A percentile compares a stretch with the other conserved stretches of the same genome.
Evolutionary conservation across 306 rosid genomes (phyloP).

Genomic region (Cicer judaicum): DNA sequence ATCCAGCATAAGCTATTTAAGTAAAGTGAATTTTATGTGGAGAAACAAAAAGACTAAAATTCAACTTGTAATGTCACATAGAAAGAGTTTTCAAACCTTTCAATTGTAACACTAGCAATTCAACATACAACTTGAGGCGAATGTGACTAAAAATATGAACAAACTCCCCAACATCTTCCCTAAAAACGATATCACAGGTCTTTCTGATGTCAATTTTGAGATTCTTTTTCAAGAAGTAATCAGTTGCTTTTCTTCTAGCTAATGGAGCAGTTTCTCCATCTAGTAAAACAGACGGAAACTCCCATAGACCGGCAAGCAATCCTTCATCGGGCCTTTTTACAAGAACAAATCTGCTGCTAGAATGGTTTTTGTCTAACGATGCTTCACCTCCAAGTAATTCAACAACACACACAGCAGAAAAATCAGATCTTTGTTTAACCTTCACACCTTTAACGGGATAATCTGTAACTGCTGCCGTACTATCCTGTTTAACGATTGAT

Average conservation of each 20-base stretch:
- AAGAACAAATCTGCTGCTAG: slow-evolving; percentile 67
- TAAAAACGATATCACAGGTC: slow-evolving; percentile 53
- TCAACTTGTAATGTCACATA: slow-evolving; percentile 36
- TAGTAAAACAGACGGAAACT: slow-evolving; percentile 82
- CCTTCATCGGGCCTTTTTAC: slow-evolving; percentile 90
- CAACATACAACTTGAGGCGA: slow-evolving; percentile 87
- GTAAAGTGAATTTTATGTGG: not conserved
- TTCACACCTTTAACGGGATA: slow-evolving; percentile 73
- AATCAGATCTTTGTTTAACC: slow-evolving; percentile 70
- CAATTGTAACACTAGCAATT: slow-evolving; percentile 59
- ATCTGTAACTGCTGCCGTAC: slow-evolving; percentile 70
- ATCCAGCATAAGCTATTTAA: slow-evolving; percentile 7
- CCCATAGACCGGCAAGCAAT: slow-evolving; percentile 97
- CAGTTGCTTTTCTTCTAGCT: slow-evolving; percentile 61
- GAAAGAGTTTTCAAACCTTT: slow-evolving; percentile 63
- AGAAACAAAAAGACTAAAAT: slow-evolving; percentile 27
- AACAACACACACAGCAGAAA: slow-evolving; percentile 80
- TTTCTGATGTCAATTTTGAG: slow-evolving; percentile 62
- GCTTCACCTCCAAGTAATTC: slow-evolving; percentile 66
- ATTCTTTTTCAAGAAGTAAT: slow-evolving; percentile 54
- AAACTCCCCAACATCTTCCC: slow-evolving; percentile 86
- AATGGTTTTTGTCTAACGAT: slow-evolving; percentile 35
- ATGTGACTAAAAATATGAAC: slow-evolving; percentile 88
- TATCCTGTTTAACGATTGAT: slow-evolving; percentile 57
- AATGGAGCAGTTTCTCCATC: slow-evolving; percentile 60